Percentiles rank a stretch among this genome's conserved stretches.
These are phyloP conservation scores for Cordyceps cicadae DNA, from an alignment of 2,329 filamentous ascomycete species.

Conservation along the genomic window DNA sequence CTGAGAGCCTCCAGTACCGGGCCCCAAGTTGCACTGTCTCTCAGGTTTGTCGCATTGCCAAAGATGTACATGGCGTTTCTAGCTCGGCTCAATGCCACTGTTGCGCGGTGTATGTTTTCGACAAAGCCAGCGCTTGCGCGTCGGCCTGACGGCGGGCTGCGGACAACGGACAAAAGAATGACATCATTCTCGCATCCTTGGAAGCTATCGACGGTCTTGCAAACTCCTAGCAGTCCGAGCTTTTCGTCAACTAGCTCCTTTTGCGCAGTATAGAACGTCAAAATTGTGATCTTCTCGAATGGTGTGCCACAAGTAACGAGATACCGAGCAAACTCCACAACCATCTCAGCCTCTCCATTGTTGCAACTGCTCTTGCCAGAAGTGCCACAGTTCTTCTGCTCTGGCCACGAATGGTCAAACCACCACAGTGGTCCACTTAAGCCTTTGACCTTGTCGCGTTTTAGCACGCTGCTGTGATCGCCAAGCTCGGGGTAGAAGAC, in stretches of 20 bases:
- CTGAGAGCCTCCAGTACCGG: conserved; percentile 32
- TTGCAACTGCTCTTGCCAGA: conserved; percentile 54
- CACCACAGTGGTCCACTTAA: conserved; percentile 29
- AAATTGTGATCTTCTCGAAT: conserved; percentile 58
- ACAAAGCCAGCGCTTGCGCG: conserved; percentile 60
- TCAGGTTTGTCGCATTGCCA: conserved; percentile 56
- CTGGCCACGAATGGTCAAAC: conserved; percentile 48
- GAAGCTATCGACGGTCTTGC: conserved; percentile 80
- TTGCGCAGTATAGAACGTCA: conserved; percentile 87
- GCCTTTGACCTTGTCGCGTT: conserved; percentile 33
- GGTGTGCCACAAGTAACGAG: conserved; percentile 59
- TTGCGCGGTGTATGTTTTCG: conserved; percentile 48
- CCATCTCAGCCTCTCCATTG: conserved; percentile 63
- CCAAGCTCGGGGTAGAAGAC: conserved; percentile 37
- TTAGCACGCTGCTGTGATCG: conserved; percentile 35
- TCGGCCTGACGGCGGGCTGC: conserved; percentile 47
- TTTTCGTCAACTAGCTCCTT: conserved; percentile 52
- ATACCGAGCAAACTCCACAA: conserved; percentile 64
- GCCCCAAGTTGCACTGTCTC: conserved; percentile 34
- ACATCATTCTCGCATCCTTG: conserved; percentile 88
- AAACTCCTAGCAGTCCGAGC: conserved; percentile 27
- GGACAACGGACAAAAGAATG: conserved; percentile 70
- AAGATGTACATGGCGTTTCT: conserved; percentile 77
- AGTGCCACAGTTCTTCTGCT: conserved; percentile 55
- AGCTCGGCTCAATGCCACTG: conserved; percentile 59